Base-by-base conservation (phyloP, 163 green algal genomes). In the Prototheca cutis region DNA sequence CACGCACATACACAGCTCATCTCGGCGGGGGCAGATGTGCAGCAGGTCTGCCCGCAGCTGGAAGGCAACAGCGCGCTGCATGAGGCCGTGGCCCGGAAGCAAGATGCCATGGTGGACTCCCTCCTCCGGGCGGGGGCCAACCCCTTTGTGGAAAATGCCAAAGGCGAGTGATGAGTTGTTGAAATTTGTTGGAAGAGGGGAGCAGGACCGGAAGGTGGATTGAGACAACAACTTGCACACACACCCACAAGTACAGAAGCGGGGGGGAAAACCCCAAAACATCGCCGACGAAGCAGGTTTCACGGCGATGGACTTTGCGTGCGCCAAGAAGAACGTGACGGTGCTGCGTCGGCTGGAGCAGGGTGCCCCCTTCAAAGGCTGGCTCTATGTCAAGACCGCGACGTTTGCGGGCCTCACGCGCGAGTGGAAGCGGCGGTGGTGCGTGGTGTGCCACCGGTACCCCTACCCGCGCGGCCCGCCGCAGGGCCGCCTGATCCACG, bases 261-360 rank as follows among this genome's bases (percentile, higher is more conserved):
- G 13, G 13, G n/a, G n/a, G n/a, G n/a, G n/a, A n/a, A n/a, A n/a
- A n/a, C n/a, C n/a, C n/a, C n/a, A n/a, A n/a, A n/a, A n/a, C n/a
- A n/a, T n/a, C n/a, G n/a, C n/a, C n/a, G n/a, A n/a, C n/a, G n/a
- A n/a, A n/a, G n/a, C 48, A 55, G 59, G 62, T 10, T 63, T 76
- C 52, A 84, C 74, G 1, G 60, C 70, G 18, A 66, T 84, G 54
- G 76, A 84, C 55, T 45, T 84, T 23, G 77, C 77, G 17, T 80
- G 78, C 61, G 64, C 69, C 48, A 62, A 60, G 2, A 58, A 48
- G 3, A 70, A 80, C 23, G 62, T 72, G 7, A 34, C 58, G 0
- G 42, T 80, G 28, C 62, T 82, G 29, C 72, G 74, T 21, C 63
- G 52, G 24, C 54, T 82, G 49, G 74, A 84, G 62, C 45, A 61